These are phyloP conservation scores for Zygosaccharomyces sapae DNA, from an alignment of 1,139 yeast genomes.

Conservation along the genomic window DNA sequence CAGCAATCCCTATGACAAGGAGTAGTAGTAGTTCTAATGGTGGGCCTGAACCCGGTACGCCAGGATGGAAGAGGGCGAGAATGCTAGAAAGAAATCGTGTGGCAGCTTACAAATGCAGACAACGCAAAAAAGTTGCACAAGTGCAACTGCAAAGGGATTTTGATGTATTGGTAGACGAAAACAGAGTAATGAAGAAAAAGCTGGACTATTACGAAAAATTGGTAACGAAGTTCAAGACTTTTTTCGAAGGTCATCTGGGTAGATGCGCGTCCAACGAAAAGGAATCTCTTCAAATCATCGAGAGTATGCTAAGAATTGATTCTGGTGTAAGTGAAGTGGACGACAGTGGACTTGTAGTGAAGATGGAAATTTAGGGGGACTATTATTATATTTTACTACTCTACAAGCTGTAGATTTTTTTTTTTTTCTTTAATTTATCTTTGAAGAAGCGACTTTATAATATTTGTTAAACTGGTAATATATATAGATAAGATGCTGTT, in stretches of 20 bases:
- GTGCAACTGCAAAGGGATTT: constrained; percentile 58
- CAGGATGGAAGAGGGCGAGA: constrained; percentile 73
- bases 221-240: constrained; percentile 33
- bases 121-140: constrained; percentile 69
- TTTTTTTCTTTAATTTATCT: background rate
- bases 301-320: constrained; percentile 36
- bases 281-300: constrained; percentile 32
- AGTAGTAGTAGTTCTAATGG: constrained; percentile 27
- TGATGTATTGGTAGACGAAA: constrained; percentile 45
- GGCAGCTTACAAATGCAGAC: constrained; percentile 76
- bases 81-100: constrained; percentile 64
- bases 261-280: constrained; percentile 23
- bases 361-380: constrained; percentile 16
- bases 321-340: constrained; percentile 32
- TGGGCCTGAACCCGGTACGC: constrained; percentile 73
- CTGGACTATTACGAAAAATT: constrained; percentile 38
- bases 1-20: constrained; percentile 3
- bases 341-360: constrained; percentile 26
- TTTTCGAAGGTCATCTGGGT: constrained; percentile 32
- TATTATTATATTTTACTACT: no score
- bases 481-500: background rate
- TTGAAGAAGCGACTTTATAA: background rate
- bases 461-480: background rate
- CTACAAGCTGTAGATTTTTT: no score
- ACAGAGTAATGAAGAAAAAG: constrained; percentile 41